A percentile compares a stretch with the other conserved stretches of the same genome.
Evolutionary conservation across 169 alveolate genomes (phyloP).

Genomic region (Eimeria necatrix): DNA sequence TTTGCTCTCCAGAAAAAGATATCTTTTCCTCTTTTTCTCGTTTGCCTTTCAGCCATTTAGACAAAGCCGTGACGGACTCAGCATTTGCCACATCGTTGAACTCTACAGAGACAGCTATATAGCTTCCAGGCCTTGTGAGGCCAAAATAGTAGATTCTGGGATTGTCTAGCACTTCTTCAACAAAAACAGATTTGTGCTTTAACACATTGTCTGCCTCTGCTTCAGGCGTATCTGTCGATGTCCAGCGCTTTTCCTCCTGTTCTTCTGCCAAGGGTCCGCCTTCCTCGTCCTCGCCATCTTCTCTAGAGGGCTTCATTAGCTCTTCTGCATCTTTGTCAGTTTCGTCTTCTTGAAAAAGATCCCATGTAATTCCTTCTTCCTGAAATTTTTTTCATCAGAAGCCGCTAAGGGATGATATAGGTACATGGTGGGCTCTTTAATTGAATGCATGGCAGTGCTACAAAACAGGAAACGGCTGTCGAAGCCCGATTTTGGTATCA

Average conservation of each 20-base stretch:
- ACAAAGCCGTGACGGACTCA: constrained; percentile 18
- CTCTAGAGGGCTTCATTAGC: background rate
- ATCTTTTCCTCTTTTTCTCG: background rate
- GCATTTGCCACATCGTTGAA: constrained; percentile 41
- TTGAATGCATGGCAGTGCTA: too few species aligned
- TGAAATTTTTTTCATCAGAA: background rate
- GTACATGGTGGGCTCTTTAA: too few species aligned
- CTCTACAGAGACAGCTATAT: constrained; percentile 48
- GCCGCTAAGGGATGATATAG: background rate
- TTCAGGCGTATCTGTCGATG: background rate
- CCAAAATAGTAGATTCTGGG: constrained; percentile 40
- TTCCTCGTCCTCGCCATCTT: background rate
- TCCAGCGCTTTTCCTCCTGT: background rate
- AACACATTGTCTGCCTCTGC: background rate
- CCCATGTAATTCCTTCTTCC: constrained; percentile 66
- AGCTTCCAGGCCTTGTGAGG: constrained; percentile 57
- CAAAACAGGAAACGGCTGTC: too few species aligned
- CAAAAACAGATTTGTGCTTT: background rate
- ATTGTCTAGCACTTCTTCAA: constrained; percentile 59
- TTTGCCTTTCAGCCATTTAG: constrained; percentile 38
- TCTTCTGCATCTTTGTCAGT: background rate
- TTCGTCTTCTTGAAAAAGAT: constrained; percentile 31
- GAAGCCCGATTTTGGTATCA: too few species aligned
- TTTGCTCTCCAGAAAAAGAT: background rate
- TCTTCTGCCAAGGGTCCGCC: background rate